Percentiles rank a stretch among this genome's conserved stretches.
These are phyloP conservation scores for Lactifluus volemus DNA, from an alignment of 768 basidiomycete genomes.

Conservation along the genomic window DNA sequence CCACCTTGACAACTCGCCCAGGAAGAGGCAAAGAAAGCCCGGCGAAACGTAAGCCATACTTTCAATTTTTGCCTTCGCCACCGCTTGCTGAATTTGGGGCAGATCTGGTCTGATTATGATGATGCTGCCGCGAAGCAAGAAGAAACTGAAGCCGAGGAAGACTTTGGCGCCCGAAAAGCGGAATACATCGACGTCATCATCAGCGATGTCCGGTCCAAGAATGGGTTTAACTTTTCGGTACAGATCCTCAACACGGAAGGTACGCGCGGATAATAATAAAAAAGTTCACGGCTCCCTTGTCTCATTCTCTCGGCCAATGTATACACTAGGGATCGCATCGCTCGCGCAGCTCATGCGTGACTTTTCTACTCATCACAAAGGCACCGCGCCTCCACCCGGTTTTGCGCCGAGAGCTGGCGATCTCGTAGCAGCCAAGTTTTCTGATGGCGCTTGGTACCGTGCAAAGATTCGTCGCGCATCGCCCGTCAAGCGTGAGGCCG, in stretches of 20 bases:
- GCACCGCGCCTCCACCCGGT: conserved; percentile 49
- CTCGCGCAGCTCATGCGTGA: conserved; percentile 93
- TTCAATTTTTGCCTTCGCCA: not conserved
- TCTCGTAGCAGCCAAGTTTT: conserved; percentile 90
- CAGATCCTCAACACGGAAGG: conserved; percentile 91
- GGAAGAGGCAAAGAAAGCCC: conserved; percentile 75
- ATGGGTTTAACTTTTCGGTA: conserved; percentile 82
- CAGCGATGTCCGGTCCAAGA: conserved; percentile 69
- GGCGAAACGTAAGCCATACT: conserved; percentile 54
- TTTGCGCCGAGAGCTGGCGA: conserved; percentile 82
- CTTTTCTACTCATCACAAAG: conserved; percentile 79
- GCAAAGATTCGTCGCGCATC: conserved; percentile 85
- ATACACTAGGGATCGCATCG: conserved; percentile 66
- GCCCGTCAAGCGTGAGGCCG: conserved; percentile 85
- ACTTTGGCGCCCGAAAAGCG: conserved; percentile 51
- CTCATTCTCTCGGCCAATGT: not conserved
- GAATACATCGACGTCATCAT: conserved; percentile 92
- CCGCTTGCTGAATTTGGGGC: not conserved
- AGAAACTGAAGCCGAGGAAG: conserved; percentile 38
- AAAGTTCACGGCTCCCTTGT: not conserved
- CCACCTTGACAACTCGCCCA: conserved; percentile 23
- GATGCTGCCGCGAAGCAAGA: conserved; percentile 55
- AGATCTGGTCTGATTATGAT: conserved; percentile 88
- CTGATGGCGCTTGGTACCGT: conserved; percentile 92
- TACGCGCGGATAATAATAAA: conserved; percentile 25